These are phyloP conservation scores for Candida caryicola DNA, from an alignment of 805 yeast species.

Conservation along the genomic window DNA sequence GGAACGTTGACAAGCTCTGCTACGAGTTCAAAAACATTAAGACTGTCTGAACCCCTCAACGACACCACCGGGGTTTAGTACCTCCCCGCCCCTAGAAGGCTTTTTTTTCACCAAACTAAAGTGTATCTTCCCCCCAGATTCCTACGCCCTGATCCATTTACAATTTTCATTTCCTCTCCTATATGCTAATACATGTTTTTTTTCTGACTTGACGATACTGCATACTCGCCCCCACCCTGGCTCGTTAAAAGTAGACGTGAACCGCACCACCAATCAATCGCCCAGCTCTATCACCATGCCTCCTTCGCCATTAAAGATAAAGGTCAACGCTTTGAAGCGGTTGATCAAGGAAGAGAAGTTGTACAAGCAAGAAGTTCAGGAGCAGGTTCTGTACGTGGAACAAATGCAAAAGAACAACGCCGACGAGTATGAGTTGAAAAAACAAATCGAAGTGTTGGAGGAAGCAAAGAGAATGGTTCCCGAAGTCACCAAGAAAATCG, in stretches of 20 bases:
- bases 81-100: too few relatives aligned
- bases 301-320: conserved; percentile 69
- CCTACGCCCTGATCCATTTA: too few relatives aligned
- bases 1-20: conserved; percentile 18
- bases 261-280: too few relatives aligned
- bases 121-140: too few relatives aligned
- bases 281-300: conserved; percentile 42
- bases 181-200: too few relatives aligned
- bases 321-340: conserved; percentile 64
- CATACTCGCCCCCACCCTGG: too few relatives aligned
- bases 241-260: too few relatives aligned
- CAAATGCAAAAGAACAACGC: conserved; percentile 44
- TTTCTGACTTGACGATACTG: too few relatives aligned
- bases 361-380: conserved; percentile 57
- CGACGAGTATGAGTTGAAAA: conserved; percentile 66
- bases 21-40: conserved; percentile 8
- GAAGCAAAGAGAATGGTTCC: conserved; percentile 40
- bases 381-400: conserved; percentile 50
- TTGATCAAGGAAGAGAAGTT: conserved; percentile 63
- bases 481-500: conserved; percentile 17
- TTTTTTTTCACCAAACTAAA: too few relatives aligned
- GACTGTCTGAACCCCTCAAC: not conserved
- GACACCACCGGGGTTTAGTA: too few relatives aligned
- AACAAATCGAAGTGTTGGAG: conserved; percentile 35
- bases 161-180: too few relatives aligned